These are phyloP conservation scores for Stygiomarasmius scandens DNA, from an alignment of 1,284 basidiomycete genomes.

Conservation along the genomic window DNA sequence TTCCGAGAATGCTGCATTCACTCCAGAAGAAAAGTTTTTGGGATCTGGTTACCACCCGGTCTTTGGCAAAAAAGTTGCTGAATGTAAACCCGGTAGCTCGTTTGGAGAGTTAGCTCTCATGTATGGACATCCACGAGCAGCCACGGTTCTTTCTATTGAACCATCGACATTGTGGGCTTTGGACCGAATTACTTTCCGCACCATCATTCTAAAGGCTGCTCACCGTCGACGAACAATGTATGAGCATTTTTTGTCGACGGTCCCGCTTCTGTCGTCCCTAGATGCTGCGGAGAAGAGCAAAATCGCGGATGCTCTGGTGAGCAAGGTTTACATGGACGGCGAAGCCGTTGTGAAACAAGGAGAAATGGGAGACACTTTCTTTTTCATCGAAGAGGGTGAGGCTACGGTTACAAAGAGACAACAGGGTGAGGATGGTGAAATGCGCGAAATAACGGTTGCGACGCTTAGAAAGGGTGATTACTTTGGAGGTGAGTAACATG, in stretches of 20 bases:
- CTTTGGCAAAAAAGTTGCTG: constrained; percentile 83
- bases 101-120: constrained; percentile 98
- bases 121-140: constrained; percentile 96
- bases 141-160: constrained; percentile 87
- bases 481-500: constrained; percentile 82
- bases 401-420: constrained; percentile 84
- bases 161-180: constrained; percentile 91
- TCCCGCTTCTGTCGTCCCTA: constrained; percentile 85
- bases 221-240: constrained; percentile 92
- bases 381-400: constrained; percentile 93
- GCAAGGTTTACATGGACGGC: constrained; percentile 81
- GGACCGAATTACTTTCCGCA: constrained; percentile 97
- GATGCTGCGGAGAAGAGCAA: constrained; percentile 91
- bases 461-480: constrained; percentile 90
- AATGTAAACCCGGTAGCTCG: constrained; percentile 84
- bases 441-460: constrained; percentile 72
- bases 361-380: constrained; percentile 96
- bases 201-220: constrained; percentile 91
- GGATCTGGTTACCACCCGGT: constrained; percentile 67
- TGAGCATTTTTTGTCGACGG: constrained; percentile 92
- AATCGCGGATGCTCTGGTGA: constrained; percentile 93
- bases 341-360: constrained; percentile 90
- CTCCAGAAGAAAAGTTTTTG: constrained; percentile 55
- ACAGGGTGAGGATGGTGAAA: constrained; percentile 59
- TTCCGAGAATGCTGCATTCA: constrained; percentile 26